phyloP scores from a whole-genome alignment of 2,329 filamentous ascomycete genomes.

The Bertia moriformis region DNA sequence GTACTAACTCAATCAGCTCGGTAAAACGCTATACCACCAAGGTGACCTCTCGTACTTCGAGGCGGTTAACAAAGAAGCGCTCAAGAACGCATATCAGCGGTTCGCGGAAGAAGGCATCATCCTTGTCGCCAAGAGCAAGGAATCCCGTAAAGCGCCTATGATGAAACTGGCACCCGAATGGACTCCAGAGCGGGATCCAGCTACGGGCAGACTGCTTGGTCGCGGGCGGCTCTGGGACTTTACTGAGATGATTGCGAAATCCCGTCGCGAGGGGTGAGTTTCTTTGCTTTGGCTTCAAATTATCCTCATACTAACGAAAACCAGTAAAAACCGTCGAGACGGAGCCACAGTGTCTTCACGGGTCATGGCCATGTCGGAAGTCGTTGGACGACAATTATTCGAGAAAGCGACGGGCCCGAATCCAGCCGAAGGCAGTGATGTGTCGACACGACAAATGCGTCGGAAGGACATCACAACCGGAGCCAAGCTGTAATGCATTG shows the following conservation, averaged over 20 bases:
- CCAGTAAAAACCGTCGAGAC: not conserved
- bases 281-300: not conserved
- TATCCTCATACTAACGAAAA: not conserved
- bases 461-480: not conserved
- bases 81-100: constrained; percentile 80
- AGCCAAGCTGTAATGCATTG: not conserved
- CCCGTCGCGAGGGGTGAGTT: constrained; percentile 84
- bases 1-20: constrained; percentile 37
- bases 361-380: not conserved
- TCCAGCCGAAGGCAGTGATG: not conserved
- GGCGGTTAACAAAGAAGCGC: constrained; percentile 92
- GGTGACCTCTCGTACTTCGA: constrained; percentile 95
- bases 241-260: constrained; percentile 71
- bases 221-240: constrained; percentile 80
- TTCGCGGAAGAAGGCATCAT: constrained; percentile 88
- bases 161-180: constrained; percentile 62
- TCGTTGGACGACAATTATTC: not conserved
- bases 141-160: constrained; percentile 41
- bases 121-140: constrained; percentile 55
- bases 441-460: not conserved
- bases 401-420: not conserved
- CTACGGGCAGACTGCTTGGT: constrained; percentile 46
- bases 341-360: not conserved
- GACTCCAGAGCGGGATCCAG: constrained; percentile 51
- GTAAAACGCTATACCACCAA: constrained; percentile 94